Base-by-base conservation (phyloP, 257 asterid species). In the Forsythia suspensa region DNA sequence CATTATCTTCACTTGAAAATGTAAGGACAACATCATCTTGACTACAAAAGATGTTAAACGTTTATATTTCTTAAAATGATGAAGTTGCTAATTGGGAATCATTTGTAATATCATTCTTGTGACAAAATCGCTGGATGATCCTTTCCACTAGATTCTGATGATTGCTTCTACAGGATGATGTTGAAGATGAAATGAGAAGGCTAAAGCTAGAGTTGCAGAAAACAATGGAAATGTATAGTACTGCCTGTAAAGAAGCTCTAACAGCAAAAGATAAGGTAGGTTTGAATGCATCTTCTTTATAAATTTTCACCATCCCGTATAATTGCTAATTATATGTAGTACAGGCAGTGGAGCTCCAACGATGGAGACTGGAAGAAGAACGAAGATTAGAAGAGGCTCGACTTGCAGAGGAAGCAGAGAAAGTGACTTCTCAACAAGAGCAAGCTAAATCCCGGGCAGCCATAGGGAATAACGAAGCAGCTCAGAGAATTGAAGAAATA, bases 151-250 rank as follows among this genome's bases (percentile, higher is more conserved):
- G 6, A 43, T 63, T 12, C 16, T 68, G 68, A 67, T 59, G 39
- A 71, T 73, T 63, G 73, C 36, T 43, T 43, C 8, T 68, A 36
- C 86, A 95, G 98, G 98, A 95, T 16, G 98, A 93, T 6, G 95
- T 86, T n/a, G 98, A 91, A 80, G 85, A 90, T 12, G 98, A 95
- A 83, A 95, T 95, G 98, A 91, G 89, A 85, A 90, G 98, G 90
- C 86, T 95, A 75, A 95, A 95, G 84, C 76, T 89, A 15, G 98
- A 95, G 89, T 75, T 95, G 75, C 93, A 90, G 82, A 95, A 84
- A 84, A 92, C 97, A 1, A 89, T 95, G 96, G 95, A 92, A 59
- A 84, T 95, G 92, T 92, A 92, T 55, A 95, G 95, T 84, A 89
- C 96, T 18, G 98, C 97, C 4, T 95, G 96, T 77, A 95, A 90